Base-by-base conservation (phyloP, 2,329 filamentous ascomycete species). In the Didymosphaeria variabile region DNA sequence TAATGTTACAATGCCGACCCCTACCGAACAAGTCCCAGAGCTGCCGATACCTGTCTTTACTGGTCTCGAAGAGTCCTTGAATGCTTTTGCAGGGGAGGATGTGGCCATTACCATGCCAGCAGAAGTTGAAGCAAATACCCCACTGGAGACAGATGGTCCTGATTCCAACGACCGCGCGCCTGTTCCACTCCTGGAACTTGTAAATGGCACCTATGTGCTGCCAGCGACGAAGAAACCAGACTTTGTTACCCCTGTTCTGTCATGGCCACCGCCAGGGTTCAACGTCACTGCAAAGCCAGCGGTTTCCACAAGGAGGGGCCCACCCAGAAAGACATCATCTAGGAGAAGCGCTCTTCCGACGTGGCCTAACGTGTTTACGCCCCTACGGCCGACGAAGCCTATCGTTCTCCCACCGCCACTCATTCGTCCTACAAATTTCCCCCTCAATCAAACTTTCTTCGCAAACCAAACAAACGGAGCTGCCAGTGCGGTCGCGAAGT, bases 1-100 rank as follows among this genome's bases (percentile, higher is more conserved):
- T 29, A 60, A 60, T 31, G 46, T 60, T 6, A 53, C 58, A 2
- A 34, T 19, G 29, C 49, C 56, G 6, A 34, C 29, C 4, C 56
- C 49, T 8, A 59, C 50, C 21, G 50, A 36, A 5, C 34, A 54
- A 21, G 44, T 59, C 17, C 55, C 44, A 1, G 44, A 50, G 19
- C 44, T 49, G 6, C 55, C 44, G 4, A 46, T 55, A 8, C 55
- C 55, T 21, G 45, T 58, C 13, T n/a, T 51, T 23, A 55, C 53
- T 46, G 53, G 8, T 9, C 31, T 42, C 19, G 42, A 13, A 38
- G 31, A 46, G 6, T n/a, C 53, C 12, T 12, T 38, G 2, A 29
- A 31, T 26, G n/a, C 42, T n/a, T 32, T 55, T 13, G 42, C 26
- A 13, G 23, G 17, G 4, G 19, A 36, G 19, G 38, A 17, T 15